These are phyloP conservation scores for Pyricularia grisea DNA, from an alignment of 2,329 filamentous ascomycete species.

Conservation along the genomic window DNA sequence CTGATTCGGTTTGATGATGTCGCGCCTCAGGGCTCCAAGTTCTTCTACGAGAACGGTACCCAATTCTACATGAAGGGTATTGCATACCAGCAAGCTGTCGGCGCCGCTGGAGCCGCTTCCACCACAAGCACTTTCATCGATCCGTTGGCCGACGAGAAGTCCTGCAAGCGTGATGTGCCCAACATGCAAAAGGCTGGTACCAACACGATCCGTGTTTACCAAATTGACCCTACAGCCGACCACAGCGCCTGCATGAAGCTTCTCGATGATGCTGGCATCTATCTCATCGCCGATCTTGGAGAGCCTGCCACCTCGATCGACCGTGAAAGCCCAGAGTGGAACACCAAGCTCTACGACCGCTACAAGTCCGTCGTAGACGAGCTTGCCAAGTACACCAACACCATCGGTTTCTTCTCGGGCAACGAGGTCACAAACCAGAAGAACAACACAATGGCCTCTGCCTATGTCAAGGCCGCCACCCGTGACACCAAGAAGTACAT, in stretches of 20 bases:
- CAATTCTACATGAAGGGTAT: slow-evolving; percentile 79
- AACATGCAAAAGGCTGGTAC: slow-evolving; percentile 69
- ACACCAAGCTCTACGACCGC: slow-evolving; percentile 64
- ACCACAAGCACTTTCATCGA: slow-evolving; percentile 58
- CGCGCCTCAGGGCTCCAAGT: slow-evolving; percentile 28
- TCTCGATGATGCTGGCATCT: slow-evolving; percentile 80
- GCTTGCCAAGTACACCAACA: slow-evolving; percentile 76
- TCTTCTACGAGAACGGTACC: slow-evolving; percentile 73
- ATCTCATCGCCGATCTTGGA: slow-evolving; percentile 84
- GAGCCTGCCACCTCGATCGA: slow-evolving; percentile 79
- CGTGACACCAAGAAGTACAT: slow-evolving; percentile 96
- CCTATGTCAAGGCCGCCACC: slow-evolving; percentile 95
- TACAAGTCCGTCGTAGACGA: slow-evolving; percentile 80
- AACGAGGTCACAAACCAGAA: slow-evolving; percentile 90
- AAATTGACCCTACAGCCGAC: slow-evolving; percentile 69
- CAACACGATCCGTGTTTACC: slow-evolving; percentile 93
- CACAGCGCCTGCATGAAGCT: slow-evolving; percentile 80
- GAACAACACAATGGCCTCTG: slow-evolving; percentile 83
- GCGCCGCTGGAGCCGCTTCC: slow-evolving; percentile 41
- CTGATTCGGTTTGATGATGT: neutral
- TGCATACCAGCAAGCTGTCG: slow-evolving; percentile 82
- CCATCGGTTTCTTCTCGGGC: slow-evolving; percentile 94
- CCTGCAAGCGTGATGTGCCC: slow-evolving; percentile 80
- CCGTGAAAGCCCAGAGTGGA: slow-evolving; percentile 71
- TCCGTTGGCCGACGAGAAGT: slow-evolving; percentile 62